phyloP scores from a whole-genome alignment of 2,329 filamentous ascomycete species.

The Apiospora koreana region DNA sequence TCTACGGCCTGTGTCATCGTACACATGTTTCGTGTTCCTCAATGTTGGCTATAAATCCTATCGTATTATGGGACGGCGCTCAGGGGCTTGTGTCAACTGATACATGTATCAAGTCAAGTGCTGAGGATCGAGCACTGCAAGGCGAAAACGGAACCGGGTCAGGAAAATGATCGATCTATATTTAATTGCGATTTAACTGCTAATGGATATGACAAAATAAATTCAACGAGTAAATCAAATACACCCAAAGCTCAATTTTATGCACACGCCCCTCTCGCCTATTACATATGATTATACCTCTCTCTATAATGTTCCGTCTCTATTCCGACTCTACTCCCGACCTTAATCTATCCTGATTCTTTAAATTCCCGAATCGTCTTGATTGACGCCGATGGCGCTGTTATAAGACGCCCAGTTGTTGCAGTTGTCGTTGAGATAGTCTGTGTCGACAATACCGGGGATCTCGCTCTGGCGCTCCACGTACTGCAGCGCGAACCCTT shows the following conservation, averaged over 20 bases:
- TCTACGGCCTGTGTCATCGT: too few species aligned
- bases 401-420: conserved; percentile 29
- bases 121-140: too few species aligned
- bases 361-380: conserved; percentile 34
- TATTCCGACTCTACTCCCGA: too few species aligned
- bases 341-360: not conserved
- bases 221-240: not conserved
- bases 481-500: conserved; percentile 54
- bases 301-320: not conserved
- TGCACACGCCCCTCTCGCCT: not conserved
- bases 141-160: not conserved
- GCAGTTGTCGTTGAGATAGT: conserved; percentile 27
- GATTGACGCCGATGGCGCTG: conserved; percentile 15
- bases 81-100: too few species aligned
- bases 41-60: too few species aligned
- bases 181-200: not conserved
- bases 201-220: not conserved
- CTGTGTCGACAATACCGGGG: conserved; percentile 19
- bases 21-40: too few species aligned
- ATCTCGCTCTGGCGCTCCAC: conserved; percentile 37
- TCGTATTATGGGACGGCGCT: too few species aligned
- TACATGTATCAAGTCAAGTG: too few species aligned
- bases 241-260: not conserved
- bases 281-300: too few species aligned
- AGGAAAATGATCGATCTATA: not conserved